Percentiles rank a stretch among this genome's conserved stretches.
These are phyloP conservation scores for Fusarium sp. DNA, from an alignment of 2,329 filamentous ascomycete genomes.

Conservation along the genomic window DNA sequence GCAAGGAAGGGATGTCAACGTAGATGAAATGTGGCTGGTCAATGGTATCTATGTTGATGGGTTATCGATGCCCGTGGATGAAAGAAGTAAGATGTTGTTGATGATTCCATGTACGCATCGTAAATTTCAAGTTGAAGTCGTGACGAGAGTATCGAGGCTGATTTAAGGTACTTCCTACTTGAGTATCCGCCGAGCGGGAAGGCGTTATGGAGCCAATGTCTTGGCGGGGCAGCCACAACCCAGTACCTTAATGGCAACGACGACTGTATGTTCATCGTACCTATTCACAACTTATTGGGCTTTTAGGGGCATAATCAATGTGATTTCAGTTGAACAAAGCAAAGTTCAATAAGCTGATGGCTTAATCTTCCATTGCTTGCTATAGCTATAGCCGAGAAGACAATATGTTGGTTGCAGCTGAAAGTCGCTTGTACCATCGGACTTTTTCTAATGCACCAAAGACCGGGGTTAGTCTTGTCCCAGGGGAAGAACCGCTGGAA, in stretches of 20 bases:
- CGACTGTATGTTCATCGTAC: not conserved
- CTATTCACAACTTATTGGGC: not conserved
- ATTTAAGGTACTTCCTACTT: conserved; percentile 10
- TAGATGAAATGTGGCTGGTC: not conserved
- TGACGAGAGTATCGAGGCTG: conserved; percentile 10
- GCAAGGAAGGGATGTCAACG: conserved; percentile 2
- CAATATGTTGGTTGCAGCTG: not conserved
- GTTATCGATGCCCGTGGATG: not conserved
- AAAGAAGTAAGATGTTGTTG: conserved; percentile 4
- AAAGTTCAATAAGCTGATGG: too few species aligned
- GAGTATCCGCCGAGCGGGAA: not conserved
- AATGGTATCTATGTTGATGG: not conserved
- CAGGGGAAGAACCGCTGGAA: conserved; percentile 1
- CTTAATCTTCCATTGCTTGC: not conserved
- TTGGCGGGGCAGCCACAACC: conserved; percentile 4
- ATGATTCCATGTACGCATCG: not conserved
- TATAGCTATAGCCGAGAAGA: not conserved
- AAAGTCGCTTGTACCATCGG: not conserved
- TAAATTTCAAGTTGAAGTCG: conserved; percentile 1
- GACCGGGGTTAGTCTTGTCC: not conserved
- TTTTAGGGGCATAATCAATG: not conserved
- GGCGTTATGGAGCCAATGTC: not conserved
- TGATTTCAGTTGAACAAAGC: too few species aligned
- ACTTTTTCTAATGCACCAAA: not conserved
- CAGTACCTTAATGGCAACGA: not conserved